Percentiles rank a stretch among this genome's conserved stretches.
Conservation (phyloP, 2,329 filamentous ascomycete species). For the Alternaria arbusti region DNA sequence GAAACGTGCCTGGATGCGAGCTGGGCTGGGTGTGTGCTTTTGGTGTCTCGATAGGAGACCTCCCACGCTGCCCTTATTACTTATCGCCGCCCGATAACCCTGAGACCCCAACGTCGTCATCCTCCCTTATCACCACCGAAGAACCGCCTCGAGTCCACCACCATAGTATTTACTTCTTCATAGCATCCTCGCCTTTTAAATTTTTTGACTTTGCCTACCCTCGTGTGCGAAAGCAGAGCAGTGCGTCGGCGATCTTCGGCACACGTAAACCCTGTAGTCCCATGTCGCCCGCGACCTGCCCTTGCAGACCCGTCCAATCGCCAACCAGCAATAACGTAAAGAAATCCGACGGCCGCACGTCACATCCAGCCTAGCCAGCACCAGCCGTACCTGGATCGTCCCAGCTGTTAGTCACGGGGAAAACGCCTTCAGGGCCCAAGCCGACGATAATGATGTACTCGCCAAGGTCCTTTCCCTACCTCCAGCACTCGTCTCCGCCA, state of each 20-base stretch:
- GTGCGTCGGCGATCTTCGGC: constrained; percentile 15
- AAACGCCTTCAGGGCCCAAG: constrained; percentile 30
- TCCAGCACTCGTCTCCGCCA: constrained; percentile 40
- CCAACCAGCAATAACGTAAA: constrained; percentile 47
- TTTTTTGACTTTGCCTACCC: not conserved
- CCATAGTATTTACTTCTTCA: constrained; percentile 1
- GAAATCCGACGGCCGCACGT: constrained; percentile 36
- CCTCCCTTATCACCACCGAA: constrained; percentile 6
- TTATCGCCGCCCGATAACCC: constrained; percentile 25
- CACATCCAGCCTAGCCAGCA: constrained; percentile 28
- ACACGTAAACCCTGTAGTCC: constrained; percentile 32
- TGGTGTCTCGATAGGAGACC: constrained; percentile 2
- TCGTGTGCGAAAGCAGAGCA: constrained; percentile 1
- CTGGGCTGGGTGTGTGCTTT: constrained; percentile 11
- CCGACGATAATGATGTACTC: constrained; percentile 50
- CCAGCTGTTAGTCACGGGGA: constrained; percentile 33
- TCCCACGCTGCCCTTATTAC: constrained; percentile 30
- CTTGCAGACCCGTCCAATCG: constrained; percentile 41
- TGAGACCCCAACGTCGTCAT: constrained; percentile 7
- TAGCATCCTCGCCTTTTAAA: not conserved
- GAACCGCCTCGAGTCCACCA: not conserved
- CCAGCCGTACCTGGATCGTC: constrained; percentile 20
- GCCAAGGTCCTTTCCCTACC: constrained; percentile 54
- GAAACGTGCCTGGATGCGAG: constrained; percentile 16
- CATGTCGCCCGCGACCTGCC: constrained; percentile 32